Evolutionary conservation across 495 filamentous ascomycete genomes (phyloP).

Genomic region (Neurospora sp.): DNA sequence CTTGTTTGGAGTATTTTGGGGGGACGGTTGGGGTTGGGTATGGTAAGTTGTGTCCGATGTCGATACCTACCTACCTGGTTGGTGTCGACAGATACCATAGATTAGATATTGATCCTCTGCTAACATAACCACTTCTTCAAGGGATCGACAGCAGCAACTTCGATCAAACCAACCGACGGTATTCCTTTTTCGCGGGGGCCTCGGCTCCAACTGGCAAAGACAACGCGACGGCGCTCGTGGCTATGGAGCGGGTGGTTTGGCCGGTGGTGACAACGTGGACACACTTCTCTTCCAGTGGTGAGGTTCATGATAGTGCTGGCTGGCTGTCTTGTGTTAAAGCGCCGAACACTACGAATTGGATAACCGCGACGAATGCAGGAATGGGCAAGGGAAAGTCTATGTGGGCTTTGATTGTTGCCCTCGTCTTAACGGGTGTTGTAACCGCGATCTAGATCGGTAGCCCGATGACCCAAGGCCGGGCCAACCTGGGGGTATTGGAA

Average conservation of each 20-base stretch:
- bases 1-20: slow-evolving; percentile 3
- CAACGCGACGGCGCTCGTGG: slow-evolving; percentile 3
- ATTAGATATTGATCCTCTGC: not conserved
- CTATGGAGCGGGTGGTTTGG: slow-evolving; percentile 7
- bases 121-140: not conserved
- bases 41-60: slow-evolving; percentile 3
- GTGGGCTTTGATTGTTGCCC: not conserved
- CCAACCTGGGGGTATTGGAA: not conserved
- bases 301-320: slow-evolving; percentile 9
- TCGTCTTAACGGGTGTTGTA: not conserved
- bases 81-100: not conserved
- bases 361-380: not conserved
- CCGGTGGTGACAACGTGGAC: slow-evolving; percentile 18
- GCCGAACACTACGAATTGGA: not conserved
- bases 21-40: not conserved
- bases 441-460: no score
- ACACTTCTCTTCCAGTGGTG: slow-evolving; percentile 5
- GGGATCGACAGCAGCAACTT: not conserved
- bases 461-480: not conserved
- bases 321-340: slow-evolving; percentile 12
- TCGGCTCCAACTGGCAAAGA: not conserved
- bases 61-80: not conserved
- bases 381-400: not conserved
- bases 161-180: not conserved
- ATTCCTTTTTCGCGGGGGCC: slow-evolving; percentile 8